Conservation (phyloP, 441 rosid species). For the Arabidopsis lyrata region DNA sequence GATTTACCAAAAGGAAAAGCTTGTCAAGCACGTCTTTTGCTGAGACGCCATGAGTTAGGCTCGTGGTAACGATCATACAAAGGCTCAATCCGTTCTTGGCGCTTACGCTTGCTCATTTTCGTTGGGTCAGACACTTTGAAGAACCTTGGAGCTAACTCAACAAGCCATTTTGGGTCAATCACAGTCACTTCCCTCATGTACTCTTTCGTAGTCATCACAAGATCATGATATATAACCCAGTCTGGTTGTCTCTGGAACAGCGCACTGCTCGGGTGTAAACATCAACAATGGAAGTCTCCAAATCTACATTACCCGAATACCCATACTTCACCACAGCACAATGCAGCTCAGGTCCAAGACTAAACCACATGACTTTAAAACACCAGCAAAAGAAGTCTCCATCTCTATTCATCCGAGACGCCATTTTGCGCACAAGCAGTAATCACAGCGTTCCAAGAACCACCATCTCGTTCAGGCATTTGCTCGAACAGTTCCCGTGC, state of each 20-base stretch:
- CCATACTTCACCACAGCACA: slow-evolving; percentile 66
- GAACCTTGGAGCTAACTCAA: slow-evolving; percentile 72
- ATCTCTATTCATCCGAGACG: slow-evolving; percentile 35
- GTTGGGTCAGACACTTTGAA: slow-evolving; percentile 76
- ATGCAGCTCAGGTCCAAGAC: slow-evolving; percentile 59
- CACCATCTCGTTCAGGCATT: slow-evolving; percentile 88
- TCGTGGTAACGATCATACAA: slow-evolving; percentile 74
- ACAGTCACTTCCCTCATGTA: slow-evolving; percentile 76
- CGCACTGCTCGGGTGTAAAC: slow-evolving; percentile 91
- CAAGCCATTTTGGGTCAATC: slow-evolving; percentile 76
- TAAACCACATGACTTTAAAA: slow-evolving; percentile 61
- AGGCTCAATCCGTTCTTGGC: slow-evolving; percentile 74
- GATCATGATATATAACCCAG: slow-evolving; percentile 93
- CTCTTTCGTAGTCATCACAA: slow-evolving; percentile 89
- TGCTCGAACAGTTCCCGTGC: slow-evolving; percentile 77
- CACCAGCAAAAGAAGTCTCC: slow-evolving; percentile 69
- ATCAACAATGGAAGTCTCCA: slow-evolving; percentile 79
- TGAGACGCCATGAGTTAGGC: slow-evolving; percentile 78
- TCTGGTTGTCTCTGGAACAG: slow-evolving; percentile 97
- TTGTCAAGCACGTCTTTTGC: slow-evolving; percentile 69
- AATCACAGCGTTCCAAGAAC: slow-evolving; percentile 89
- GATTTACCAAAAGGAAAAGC: slow-evolving; percentile 12
- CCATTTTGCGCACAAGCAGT: slow-evolving; percentile 57
- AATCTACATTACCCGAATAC: slow-evolving; percentile 63
- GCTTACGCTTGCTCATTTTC: slow-evolving; percentile 77